Evolutionary conservation across 2,329 filamentous ascomycete genomes (phyloP).

Genomic region (Penicillium sp.): DNA sequence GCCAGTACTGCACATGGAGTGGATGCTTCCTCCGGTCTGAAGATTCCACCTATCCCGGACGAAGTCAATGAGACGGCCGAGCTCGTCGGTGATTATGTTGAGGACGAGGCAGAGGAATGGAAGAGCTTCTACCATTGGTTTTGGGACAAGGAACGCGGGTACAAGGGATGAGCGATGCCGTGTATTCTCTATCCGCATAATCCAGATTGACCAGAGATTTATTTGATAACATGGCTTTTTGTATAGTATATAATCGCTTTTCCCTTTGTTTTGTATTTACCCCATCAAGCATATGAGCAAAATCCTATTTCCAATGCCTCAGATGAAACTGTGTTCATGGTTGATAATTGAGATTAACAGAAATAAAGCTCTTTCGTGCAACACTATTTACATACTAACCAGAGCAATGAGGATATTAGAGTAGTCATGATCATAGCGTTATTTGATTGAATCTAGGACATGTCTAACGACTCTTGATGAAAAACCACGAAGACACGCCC

Average conservation of each 20-base stretch:
- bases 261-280: not conserved
- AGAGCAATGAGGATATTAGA: no score
- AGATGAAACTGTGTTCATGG: not conserved
- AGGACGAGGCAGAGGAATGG: constrained; percentile 47
- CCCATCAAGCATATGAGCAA: not conserved
- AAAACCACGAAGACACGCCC: no score
- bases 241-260: constrained; percentile 7
- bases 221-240: not conserved
- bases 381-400: no score
- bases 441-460: no score
- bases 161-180: not conserved
- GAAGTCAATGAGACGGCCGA: constrained; percentile 49
- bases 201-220: not conserved
- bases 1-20: constrained; percentile 17
- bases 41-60: constrained; percentile 18
- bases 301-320: not conserved
- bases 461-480: no score
- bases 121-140: constrained; percentile 48
- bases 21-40: constrained; percentile 26
- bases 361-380: no score
- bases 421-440: no score
- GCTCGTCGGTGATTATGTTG: constrained; percentile 51
- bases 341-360: not conserved
- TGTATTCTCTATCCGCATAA: no score
- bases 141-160: constrained; percentile 37